These are phyloP conservation scores for Mycena epipterygia DNA, from an alignment of 768 basidiomycete genomes.

Conservation along the genomic window DNA sequence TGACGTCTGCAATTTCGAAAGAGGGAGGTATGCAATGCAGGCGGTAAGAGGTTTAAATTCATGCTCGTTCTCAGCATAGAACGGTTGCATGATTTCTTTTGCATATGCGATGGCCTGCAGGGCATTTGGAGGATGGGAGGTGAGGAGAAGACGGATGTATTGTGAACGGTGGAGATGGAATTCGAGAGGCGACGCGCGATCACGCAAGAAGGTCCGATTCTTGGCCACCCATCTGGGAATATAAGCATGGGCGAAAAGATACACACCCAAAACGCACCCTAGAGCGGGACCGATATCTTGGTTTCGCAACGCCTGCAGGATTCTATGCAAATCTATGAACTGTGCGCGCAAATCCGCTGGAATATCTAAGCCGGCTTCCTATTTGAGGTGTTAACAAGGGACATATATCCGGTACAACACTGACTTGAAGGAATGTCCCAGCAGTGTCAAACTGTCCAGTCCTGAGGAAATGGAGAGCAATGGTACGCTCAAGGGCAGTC, in stretches of 20 bases:
- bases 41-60: slow-evolving; percentile 82
- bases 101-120: slow-evolving; percentile 82
- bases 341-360: slow-evolving; percentile 62
- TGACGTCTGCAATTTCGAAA: slow-evolving; percentile 72
- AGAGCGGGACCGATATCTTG: slow-evolving; percentile 84
- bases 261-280: slow-evolving; percentile 60
- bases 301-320: slow-evolving; percentile 74
- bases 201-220: slow-evolving; percentile 75
- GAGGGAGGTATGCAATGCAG: slow-evolving; percentile 79
- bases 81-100: slow-evolving; percentile 70
- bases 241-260: slow-evolving; percentile 16
- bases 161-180: slow-evolving; percentile 93
- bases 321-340: slow-evolving; percentile 80
- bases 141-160: slow-evolving; percentile 84
- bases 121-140: slow-evolving; percentile 70
- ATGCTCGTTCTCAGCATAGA: slow-evolving; percentile 69
- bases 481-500: slow-evolving; percentile 73
- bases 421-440: slow-evolving; percentile 79
- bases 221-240: slow-evolving; percentile 80
- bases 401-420: slow-evolving; percentile 36
- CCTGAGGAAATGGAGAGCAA: slow-evolving; percentile 83
- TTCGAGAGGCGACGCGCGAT: slow-evolving; percentile 84
- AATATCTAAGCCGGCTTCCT: slow-evolving; percentile 80
- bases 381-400: slow-evolving; percentile 17
- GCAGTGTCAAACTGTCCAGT: slow-evolving; percentile 87